phyloP scores from a whole-genome alignment of 495 filamentous ascomycete genomes.

The Aspergillus panamensis region DNA sequence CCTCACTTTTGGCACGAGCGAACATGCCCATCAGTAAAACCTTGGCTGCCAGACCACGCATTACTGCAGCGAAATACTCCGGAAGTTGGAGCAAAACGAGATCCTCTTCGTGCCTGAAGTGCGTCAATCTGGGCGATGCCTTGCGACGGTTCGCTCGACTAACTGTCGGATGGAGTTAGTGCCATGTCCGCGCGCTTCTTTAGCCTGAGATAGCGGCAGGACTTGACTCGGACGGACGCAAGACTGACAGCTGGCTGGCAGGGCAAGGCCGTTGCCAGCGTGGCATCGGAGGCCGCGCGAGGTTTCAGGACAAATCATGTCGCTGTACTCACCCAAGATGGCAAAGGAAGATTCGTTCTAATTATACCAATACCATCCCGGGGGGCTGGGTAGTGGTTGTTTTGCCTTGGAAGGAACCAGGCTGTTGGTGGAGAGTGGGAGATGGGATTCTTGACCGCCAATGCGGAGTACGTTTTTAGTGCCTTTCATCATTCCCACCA shows the following conservation, averaged over 20 bases:
- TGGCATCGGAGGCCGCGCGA: conserved; percentile 18
- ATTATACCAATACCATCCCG: not conserved
- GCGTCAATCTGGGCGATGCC: not conserved
- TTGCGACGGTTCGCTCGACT: conserved; percentile 10
- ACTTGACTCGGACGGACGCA: conserved; percentile 16
- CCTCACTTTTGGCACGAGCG: conserved; percentile 16
- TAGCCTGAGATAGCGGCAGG: conserved; percentile 18
- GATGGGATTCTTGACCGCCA: conserved; percentile 10
- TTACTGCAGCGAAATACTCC: conserved; percentile 13
- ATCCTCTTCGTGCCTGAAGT: conserved; percentile 4
- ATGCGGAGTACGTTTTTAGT: conserved; percentile 7
- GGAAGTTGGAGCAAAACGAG: not conserved
- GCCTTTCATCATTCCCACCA: not conserved
- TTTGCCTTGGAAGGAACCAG: not conserved
- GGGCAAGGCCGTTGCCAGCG: conserved; percentile 20
- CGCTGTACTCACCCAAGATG: not conserved
- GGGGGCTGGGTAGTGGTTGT: conserved; percentile 1
- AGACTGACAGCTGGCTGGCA: conserved; percentile 25
- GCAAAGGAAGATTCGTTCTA: conserved; percentile 1
- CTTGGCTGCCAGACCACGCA: conserved; percentile 7
- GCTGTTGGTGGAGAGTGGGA: not conserved
- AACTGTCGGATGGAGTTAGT: conserved; percentile 9
- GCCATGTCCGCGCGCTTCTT: conserved; percentile 22
- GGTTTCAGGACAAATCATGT: not conserved
- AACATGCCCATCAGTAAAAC: conserved; percentile 13